These are phyloP conservation scores for Xylaria palmicola DNA, from an alignment of 495 filamentous ascomycete species.

Conservation along the genomic window DNA sequence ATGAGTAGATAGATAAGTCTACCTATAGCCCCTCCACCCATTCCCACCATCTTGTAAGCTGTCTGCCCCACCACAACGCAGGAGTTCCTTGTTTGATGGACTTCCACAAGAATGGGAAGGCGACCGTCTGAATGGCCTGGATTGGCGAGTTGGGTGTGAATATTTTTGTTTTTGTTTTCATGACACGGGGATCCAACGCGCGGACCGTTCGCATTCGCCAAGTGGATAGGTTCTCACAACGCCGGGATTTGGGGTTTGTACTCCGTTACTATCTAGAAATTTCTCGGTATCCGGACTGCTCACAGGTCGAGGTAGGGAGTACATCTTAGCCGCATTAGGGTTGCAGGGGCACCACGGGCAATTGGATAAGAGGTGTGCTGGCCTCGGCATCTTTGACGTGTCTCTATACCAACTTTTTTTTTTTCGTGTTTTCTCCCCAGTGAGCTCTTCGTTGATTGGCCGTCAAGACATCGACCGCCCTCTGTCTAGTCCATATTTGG, in stretches of 20 bases:
- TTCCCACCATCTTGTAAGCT: slow-evolving; percentile 7
- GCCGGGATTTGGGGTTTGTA: slow-evolving; percentile 1
- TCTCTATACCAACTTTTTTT: slow-evolving; percentile 4
- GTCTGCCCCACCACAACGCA: slow-evolving; percentile 1
- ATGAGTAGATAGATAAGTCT: no score
- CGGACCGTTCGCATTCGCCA: not conserved
- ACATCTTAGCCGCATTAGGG: slow-evolving; percentile 1
- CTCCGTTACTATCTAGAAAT: not conserved
- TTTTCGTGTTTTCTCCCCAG: not conserved
- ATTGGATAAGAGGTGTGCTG: slow-evolving; percentile 6
- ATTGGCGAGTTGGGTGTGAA: no score
- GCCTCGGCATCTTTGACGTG: slow-evolving; percentile 15
- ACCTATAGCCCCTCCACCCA: slow-evolving; percentile 5
- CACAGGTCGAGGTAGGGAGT: not conserved
- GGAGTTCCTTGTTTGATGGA: not conserved
- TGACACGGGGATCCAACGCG: not conserved
- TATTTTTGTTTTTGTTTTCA: not conserved
- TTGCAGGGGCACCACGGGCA: not conserved
- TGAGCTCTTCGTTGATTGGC: slow-evolving; percentile 7
- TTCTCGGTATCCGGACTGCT: slow-evolving; percentile 16
- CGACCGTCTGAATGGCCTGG: not conserved
- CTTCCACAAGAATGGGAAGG: not conserved
- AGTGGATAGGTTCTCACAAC: not conserved
- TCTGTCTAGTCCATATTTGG: slow-evolving; percentile 12
- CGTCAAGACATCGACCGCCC: slow-evolving; percentile 2